Base-by-base conservation (phyloP, 1,284 basidiomycete species). In the Phellopilus nigrolimitatus region DNA sequence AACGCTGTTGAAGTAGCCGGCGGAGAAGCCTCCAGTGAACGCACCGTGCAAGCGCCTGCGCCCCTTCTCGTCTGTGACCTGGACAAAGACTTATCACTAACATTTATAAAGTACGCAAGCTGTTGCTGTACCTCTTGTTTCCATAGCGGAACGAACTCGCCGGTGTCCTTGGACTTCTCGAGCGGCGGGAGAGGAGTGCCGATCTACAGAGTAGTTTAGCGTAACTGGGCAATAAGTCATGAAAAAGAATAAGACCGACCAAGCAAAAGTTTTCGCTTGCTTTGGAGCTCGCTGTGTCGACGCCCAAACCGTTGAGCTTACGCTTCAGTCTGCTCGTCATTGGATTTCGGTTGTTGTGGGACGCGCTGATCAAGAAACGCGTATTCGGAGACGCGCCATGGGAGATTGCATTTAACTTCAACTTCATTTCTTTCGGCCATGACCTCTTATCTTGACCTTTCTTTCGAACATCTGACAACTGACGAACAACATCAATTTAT, bases 41-140 rank as follows among this genome's bases (percentile, higher is more conserved):
- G 95, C 97, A 12, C 97, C 95, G 65, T 99, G 95, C 38, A 99
- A 75, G 49, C 95, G 75, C 57, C 92, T 73, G 44, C 95, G 75
- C 4, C 97, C 97, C 66, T 97, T 85, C 68, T 97, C 95, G 72
- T 99, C 95, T 57, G 87, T 77, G 1, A 94, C 93, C 86, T 93
- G 61, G 43, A 47, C 22, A 10, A 27, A 19, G 17, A 22, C 28
- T 55, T 47, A 34, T 43, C 15, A 44, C 51, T 42, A 53, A 45
- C 40, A 39, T 37, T 41, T 15, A 47, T 22, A 47, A 36, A 52
- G 40, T 27, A 65, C 73, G 56, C 56, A n/a, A n/a, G n/a, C n/a
- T n/a, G n/a, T n/a, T n/a, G n/a, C n/a, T n/a, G n/a, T n/a, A 91
- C 92, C 60, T 97, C 93, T 73, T 97, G 95, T 66, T 99, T 91